These are phyloP conservation scores for Coix lacrymajobi DNA, from an alignment of 176 grass and related monocot species.

Conservation along the genomic window DNA sequence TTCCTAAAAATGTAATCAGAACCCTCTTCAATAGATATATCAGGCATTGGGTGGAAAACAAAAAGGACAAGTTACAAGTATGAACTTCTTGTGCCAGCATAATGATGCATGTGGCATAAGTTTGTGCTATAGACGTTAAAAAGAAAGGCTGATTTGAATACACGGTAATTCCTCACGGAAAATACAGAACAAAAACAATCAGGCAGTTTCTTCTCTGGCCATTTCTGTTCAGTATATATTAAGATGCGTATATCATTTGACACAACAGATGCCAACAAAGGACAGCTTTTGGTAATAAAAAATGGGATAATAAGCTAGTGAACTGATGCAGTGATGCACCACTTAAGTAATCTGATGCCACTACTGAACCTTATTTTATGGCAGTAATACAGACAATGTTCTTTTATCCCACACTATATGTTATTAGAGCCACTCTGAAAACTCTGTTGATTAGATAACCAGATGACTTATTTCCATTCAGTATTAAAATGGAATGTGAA, in stretches of 20 bases:
- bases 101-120: neutral
- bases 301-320: neutral
- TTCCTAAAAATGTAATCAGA: conserved; percentile 52
- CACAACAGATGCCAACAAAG: neutral
- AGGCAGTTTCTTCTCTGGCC: neutral
- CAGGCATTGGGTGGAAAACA: neutral
- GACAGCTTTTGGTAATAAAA: neutral
- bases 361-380: neutral
- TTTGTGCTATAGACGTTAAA: neutral
- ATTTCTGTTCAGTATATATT: neutral
- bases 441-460: neutral
- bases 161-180: neutral
- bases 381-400: neutral
- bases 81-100: conserved; percentile 10
- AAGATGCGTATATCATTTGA: neutral
- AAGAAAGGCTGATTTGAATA: conserved; percentile 10
- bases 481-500: neutral
- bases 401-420: neutral
- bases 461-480: neutral
- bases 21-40: conserved; percentile 14
- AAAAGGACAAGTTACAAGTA: conserved; percentile 6
- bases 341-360: neutral
- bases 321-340: neutral
- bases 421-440: neutral
- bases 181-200: neutral